phyloP scores from a whole-genome alignment of 2,329 filamentous ascomycete species.

The Neonectria neomacrospora region DNA sequence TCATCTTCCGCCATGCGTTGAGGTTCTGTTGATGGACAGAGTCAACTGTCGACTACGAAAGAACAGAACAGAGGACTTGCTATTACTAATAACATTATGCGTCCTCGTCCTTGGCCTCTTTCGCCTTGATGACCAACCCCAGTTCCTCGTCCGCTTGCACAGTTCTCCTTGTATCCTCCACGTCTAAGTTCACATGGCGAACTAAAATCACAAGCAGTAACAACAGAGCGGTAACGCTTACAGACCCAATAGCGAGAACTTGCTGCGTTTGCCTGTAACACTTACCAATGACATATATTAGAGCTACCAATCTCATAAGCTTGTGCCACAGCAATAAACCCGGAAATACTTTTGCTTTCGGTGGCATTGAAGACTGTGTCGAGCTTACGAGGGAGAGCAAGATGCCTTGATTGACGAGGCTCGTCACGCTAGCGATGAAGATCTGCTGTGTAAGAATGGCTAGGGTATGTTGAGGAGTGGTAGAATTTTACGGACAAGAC shows the following conservation, averaged over 20 bases:
- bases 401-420: conserved; percentile 34
- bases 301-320: neutral
- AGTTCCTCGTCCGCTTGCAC: neutral
- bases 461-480: no score
- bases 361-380: conserved; percentile 18
- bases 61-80: no score
- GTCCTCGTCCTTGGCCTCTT: neutral
- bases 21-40: no score
- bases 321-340: neutral
- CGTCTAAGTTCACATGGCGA: neutral
- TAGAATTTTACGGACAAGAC: no score
- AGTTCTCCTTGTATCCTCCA: neutral
- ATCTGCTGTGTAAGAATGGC: conserved; percentile 36
- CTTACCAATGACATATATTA: neutral
- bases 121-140: neutral
- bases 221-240: neutral
- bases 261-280: neutral
- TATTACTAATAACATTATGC: neutral
- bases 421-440: conserved; percentile 33
- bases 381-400: conserved; percentile 29
- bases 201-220: neutral
- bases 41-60: no score
- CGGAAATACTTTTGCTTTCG: neutral
- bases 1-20: no score
- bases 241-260: neutral